These are phyloP conservation scores for Leccinum longicurvipes DNA, from an alignment of 768 basidiomycete genomes.

Conservation along the genomic window DNA sequence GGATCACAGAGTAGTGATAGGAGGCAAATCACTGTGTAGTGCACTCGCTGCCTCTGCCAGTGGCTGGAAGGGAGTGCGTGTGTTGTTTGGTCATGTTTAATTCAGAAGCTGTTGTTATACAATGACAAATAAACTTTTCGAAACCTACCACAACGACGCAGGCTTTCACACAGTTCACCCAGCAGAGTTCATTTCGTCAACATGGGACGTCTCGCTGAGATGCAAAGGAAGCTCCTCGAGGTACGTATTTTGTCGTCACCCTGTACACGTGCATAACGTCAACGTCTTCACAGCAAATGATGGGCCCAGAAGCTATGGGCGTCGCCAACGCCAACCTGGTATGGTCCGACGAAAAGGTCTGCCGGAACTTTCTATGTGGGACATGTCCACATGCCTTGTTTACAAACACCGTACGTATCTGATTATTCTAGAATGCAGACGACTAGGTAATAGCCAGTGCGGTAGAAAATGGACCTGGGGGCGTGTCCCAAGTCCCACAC, in stretches of 20 bases:
- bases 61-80: no score
- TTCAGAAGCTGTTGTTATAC: conserved; percentile 26
- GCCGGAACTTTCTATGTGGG: conserved; percentile 96
- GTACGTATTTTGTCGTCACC: conserved; percentile 40
- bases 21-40: neutral
- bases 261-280: neutral
- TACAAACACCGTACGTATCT: conserved; percentile 84
- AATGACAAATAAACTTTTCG: conserved; percentile 26
- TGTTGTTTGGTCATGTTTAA: conserved; percentile 26
- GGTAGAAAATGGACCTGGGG: conserved; percentile 98
- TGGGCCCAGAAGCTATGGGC: conserved; percentile 99
- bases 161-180: neutral
- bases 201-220: conserved; percentile 95
- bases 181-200: conserved; percentile 22
- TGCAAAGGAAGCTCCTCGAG: conserved; percentile 91
- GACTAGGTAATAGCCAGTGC: conserved; percentile 1
- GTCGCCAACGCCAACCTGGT: conserved; percentile 87
- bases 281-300: conserved; percentile 79
- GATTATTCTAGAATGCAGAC: neutral
- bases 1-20: neutral
- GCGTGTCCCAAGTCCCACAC: conserved; percentile 97
- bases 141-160: conserved; percentile 5
- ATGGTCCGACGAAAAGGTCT: conserved; percentile 97
- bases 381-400: conserved; percentile 98
- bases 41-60: no score